Evolutionary conservation across 1,139 yeast species (phyloP).

Genomic region (Zygoascus hellenicus): DNA sequence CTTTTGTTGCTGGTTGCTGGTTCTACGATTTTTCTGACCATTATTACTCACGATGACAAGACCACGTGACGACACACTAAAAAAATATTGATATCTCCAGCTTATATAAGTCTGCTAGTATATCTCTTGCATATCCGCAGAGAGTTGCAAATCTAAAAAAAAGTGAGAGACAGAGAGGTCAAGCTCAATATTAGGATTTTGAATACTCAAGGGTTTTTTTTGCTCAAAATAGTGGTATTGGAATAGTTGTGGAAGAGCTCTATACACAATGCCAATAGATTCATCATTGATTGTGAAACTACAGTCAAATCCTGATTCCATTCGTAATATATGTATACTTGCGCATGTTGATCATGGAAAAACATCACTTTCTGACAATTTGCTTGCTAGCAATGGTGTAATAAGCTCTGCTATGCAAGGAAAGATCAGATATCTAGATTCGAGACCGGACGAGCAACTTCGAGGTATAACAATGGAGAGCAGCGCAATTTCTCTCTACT

Average conservation of each 20-base stretch:
- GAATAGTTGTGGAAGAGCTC: not conserved
- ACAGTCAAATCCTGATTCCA: constrained; percentile 62
- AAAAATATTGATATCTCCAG: too few relatives aligned
- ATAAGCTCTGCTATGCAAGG: constrained; percentile 95
- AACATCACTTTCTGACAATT: constrained; percentile 88
- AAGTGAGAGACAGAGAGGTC: too few relatives aligned
- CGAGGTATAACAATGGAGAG: constrained; percentile 98
- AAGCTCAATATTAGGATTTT: too few relatives aligned
- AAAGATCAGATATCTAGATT: constrained; percentile 84
- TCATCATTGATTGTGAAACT: constrained; percentile 59
- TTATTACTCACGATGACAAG: too few relatives aligned
- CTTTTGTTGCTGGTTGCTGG: too few relatives aligned
- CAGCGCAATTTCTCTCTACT: constrained; percentile 83
- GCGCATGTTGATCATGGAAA: constrained; percentile 99
- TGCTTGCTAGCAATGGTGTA: constrained; percentile 92
- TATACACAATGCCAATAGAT: constrained; percentile 36
- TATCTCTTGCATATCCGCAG: too few relatives aligned
- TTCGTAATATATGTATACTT: constrained; percentile 87
- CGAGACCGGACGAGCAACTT: constrained; percentile 91
- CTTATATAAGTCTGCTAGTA: too few relatives aligned
- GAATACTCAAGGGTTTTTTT: too few relatives aligned
- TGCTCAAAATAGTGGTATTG: too few relatives aligned
- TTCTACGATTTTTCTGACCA: too few relatives aligned
- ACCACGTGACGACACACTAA: too few relatives aligned
- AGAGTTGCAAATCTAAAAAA: too few relatives aligned